Conservation (phyloP, 805 yeast species). For the Grigorovia transvaalensis region DNA sequence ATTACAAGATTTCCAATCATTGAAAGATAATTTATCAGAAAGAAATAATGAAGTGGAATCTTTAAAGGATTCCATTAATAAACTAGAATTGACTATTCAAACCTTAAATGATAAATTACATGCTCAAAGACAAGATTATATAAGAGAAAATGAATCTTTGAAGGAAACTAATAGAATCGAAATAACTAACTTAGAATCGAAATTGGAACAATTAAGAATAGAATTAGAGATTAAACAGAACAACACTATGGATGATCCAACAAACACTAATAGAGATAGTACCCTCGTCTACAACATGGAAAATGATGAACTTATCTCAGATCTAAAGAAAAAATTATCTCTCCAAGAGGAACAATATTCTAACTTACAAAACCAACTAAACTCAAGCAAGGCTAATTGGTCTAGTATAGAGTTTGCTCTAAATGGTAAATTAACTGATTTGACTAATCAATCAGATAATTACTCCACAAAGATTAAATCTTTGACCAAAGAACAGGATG, state of each 20-base stretch:
- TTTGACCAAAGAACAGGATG: constrained; percentile 2
- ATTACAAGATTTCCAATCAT: constrained; percentile 1
- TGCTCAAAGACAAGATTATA: constrained; percentile 10
- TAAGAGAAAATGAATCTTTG: constrained; percentile 15
- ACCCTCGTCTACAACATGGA: neutral
- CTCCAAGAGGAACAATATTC: constrained; percentile 18
- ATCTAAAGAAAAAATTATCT: neutral
- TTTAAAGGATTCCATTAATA: constrained; percentile 9
- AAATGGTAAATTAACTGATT: constrained; percentile 31
- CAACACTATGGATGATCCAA: neutral
- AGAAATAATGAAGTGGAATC: constrained; percentile 7
- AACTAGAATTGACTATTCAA: constrained; percentile 6
- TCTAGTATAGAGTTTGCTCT: constrained; percentile 64
- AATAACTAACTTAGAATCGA: constrained; percentile 50
- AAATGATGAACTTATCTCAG: neutral
- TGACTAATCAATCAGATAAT: neutral
- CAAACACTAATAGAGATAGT: constrained; percentile 5
- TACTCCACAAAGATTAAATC: neutral
- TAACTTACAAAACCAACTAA: constrained; percentile 56
- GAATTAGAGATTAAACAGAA: constrained; percentile 37
- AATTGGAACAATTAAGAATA: constrained; percentile 57
- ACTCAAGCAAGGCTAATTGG: constrained; percentile 75
- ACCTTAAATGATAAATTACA: neutral
- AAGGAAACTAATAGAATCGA: constrained; percentile 33
- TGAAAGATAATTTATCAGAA: constrained; percentile 7